These are phyloP conservation scores for Aulographum hederae DNA, from an alignment of 2,329 filamentous ascomycete genomes.

Conservation along the genomic window DNA sequence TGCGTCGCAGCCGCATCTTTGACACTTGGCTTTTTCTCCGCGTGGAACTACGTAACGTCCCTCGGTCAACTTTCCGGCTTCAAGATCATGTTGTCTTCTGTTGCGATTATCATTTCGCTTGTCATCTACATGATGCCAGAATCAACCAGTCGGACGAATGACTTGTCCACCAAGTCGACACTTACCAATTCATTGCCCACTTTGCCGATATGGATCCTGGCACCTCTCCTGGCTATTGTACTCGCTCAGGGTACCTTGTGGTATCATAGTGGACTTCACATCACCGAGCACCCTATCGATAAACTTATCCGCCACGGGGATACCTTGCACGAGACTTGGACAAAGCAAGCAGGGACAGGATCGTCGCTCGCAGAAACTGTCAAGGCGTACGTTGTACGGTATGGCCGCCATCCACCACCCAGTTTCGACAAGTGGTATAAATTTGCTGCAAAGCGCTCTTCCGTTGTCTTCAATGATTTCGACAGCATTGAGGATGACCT, in stretches of 20 bases:
- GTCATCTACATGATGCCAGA: no score
- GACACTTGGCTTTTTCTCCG: no score
- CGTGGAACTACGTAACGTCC: no score
- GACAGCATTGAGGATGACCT: constrained; percentile 40
- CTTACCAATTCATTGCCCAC: background rate
- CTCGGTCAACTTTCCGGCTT: no score
- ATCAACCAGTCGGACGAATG: no score
- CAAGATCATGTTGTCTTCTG: no score
- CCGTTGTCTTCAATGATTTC: constrained; percentile 39
- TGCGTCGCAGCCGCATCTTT: no score
- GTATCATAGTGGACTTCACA: background rate
- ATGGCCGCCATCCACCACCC: constrained; percentile 31
- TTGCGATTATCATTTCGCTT: background rate
- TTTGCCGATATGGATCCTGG: background rate
- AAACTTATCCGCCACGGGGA: background rate
- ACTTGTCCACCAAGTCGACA: background rate
- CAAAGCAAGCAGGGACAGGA: background rate
- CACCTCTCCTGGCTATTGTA: background rate
- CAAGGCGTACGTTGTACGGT: constrained; percentile 20
- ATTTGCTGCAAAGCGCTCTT: constrained; percentile 29
- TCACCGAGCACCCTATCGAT: background rate
- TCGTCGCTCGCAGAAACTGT: background rate
- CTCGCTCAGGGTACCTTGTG: background rate
- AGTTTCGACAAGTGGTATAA: constrained; percentile 29
- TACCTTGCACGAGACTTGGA: background rate